Conservation (phyloP, 1,139 yeast species). For the Suhomyces atakaporum region DNA sequence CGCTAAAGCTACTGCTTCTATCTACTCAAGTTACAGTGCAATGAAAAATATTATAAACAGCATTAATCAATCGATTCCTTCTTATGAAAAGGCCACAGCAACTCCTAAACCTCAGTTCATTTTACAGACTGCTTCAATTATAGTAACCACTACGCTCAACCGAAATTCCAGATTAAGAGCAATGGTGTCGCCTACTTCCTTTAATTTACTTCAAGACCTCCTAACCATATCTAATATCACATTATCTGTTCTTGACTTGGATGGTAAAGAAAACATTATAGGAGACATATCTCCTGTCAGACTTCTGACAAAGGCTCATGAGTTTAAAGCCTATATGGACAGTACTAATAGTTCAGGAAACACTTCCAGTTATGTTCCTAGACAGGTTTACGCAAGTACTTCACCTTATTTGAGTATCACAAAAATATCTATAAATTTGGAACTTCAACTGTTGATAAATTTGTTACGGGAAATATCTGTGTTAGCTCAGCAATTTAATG, state of each 20-base stretch:
- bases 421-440: conserved; percentile 20
- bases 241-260: conserved; percentile 10
- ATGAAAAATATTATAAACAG: conserved; percentile 10
- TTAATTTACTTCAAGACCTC: conserved; percentile 30
- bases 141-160: conserved; percentile 17
- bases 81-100: neutral
- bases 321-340: conserved; percentile 29
- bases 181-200: conserved; percentile 40
- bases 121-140: conserved; percentile 37
- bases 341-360: conserved; percentile 12
- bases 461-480: conserved; percentile 16
- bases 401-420: conserved; percentile 21
- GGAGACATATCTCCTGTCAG: conserved; percentile 20
- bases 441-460: conserved; percentile 16
- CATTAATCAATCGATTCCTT: neutral
- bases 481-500: conserved; percentile 10
- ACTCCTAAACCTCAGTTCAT: conserved; percentile 19
- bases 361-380: conserved; percentile 29
- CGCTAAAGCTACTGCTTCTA: conserved; percentile 11
- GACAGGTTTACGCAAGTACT: conserved; percentile 24
- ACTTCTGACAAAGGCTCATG: conserved; percentile 22
- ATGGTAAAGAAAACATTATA: conserved; percentile 10
- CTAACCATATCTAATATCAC: conserved; percentile 34
- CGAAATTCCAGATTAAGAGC: conserved; percentile 17
- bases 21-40: conserved; percentile 8